phyloP scores from a whole-genome alignment of 768 basidiomycete genomes.

The Suillus placidus region DNA sequence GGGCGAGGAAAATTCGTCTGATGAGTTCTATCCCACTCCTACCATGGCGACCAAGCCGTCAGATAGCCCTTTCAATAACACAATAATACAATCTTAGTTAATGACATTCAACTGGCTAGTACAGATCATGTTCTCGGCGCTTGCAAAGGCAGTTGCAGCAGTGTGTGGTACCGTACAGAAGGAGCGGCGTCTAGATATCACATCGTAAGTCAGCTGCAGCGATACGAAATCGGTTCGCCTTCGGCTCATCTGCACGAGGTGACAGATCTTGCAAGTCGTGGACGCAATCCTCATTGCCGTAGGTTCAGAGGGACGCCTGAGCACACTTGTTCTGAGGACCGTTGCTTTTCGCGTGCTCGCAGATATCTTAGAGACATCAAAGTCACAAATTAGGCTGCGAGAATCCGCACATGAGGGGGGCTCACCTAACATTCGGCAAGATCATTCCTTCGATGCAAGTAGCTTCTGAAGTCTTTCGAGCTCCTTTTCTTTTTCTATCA shows the following conservation, averaged over 20 bases:
- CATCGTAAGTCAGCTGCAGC: not conserved
- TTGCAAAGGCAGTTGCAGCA: not conserved
- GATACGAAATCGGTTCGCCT: not conserved
- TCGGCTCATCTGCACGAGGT: not conserved
- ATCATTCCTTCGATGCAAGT: slow-evolving; percentile 23
- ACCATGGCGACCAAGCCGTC: not conserved
- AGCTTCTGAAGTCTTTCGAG: slow-evolving; percentile 66
- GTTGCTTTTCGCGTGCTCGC: not conserved
- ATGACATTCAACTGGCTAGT: not conserved
- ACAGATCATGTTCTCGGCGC: not conserved
- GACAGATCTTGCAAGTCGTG: not conserved
- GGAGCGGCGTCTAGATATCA: not conserved
- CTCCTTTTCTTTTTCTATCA: slow-evolving; percentile 86
- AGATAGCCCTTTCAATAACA: not conserved
- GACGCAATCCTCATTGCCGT: not conserved
- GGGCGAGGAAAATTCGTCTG: not conserved
- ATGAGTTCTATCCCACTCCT: not conserved
- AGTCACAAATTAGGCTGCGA: not conserved
- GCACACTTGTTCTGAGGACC: not conserved
- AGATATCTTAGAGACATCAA: not conserved
- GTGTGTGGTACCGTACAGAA: not conserved
- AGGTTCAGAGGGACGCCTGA: not conserved
- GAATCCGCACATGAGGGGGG: not conserved
- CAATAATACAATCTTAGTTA: not conserved
- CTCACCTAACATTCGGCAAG: not conserved